These are phyloP conservation scores for Neonectria hederae DNA, from an alignment of 2,329 filamentous ascomycete species.

Conservation along the genomic window DNA sequence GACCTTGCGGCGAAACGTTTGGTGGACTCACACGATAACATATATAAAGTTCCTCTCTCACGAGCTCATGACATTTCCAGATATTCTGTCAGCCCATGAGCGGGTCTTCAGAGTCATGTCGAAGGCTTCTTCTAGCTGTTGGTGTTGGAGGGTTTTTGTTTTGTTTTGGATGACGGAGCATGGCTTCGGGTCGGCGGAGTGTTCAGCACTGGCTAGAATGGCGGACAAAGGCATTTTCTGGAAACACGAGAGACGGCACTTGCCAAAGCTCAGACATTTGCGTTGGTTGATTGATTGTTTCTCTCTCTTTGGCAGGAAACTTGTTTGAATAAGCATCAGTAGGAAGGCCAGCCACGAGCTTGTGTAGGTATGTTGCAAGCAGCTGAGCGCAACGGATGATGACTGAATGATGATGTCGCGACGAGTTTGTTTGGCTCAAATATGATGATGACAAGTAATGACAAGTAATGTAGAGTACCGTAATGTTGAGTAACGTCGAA, in stretches of 20 bases:
- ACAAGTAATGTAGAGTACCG: neutral
- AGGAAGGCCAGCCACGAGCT: slow-evolving; percentile 34
- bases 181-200: slow-evolving; percentile 32
- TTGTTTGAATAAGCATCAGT: slow-evolving; percentile 41
- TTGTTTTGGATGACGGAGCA: slow-evolving; percentile 37
- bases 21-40: slow-evolving; percentile 38
- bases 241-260: slow-evolving; percentile 34
- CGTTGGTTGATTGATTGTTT: slow-evolving; percentile 30
- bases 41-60: slow-evolving; percentile 49
- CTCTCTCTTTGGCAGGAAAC: slow-evolving; percentile 34
- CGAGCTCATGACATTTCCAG: slow-evolving; percentile 46
- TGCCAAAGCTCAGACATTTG: slow-evolving; percentile 32
- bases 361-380: slow-evolving; percentile 41
- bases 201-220: slow-evolving; percentile 43
- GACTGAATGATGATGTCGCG: slow-evolving; percentile 45
- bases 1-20: slow-evolving; percentile 28
- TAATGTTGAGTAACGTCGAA: neutral
- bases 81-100: slow-evolving; percentile 34
- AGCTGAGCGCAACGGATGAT: slow-evolving; percentile 42
- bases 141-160: slow-evolving; percentile 26
- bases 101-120: slow-evolving; percentile 29
- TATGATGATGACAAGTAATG: slow-evolving; percentile 21
- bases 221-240: slow-evolving; percentile 31
- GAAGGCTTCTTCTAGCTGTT: slow-evolving; percentile 40
- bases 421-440: slow-evolving; percentile 36